phyloP scores from a whole-genome alignment of 139 green algal species.

The Coccomyxa sp. region DNA sequence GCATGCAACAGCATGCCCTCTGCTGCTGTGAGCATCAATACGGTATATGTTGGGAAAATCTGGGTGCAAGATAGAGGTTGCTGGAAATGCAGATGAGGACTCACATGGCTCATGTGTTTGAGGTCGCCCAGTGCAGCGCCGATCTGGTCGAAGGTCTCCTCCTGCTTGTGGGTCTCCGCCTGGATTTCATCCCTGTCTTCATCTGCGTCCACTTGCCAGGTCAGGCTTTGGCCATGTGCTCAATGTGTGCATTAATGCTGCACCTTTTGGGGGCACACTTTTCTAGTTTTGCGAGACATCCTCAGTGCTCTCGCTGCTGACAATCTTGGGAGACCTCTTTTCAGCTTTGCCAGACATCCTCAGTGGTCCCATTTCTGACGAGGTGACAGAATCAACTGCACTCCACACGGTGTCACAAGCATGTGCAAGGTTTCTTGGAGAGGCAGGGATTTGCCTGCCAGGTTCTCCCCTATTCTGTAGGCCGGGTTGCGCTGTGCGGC shows the following conservation, averaged over 20 bases:
- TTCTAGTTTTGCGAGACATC: background rate
- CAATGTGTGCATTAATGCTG: background rate
- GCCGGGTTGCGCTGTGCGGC: background rate
- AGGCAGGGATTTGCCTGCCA: background rate
- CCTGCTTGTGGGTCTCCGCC: constrained; percentile 12
- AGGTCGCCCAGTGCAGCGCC: constrained; percentile 8
- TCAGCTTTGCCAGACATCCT: background rate
- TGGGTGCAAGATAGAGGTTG: too few relatives aligned
- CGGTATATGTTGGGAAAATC: too few relatives aligned
- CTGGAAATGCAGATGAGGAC: background rate
- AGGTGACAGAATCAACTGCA: too few relatives aligned
- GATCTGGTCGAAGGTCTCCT: constrained; percentile 14
- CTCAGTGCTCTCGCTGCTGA: background rate
- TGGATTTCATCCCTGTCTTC: constrained; percentile 3
- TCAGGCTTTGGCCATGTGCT: background rate
- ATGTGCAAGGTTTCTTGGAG: too few relatives aligned
- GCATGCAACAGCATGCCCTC: too few relatives aligned
- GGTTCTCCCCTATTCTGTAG: constrained; percentile 1
- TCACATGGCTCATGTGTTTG: constrained; percentile 4
- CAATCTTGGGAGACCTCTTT: background rate
- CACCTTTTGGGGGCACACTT: background rate
- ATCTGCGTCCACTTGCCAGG: background rate
- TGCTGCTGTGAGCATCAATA: too few relatives aligned
- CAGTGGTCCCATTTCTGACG: background rate
- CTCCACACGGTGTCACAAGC: too few relatives aligned